A percentile compares a stretch with the other conserved stretches of the same genome.
These are phyloP conservation scores for Wickerhamiella nectarea DNA, from an alignment of 805 yeast species.

Conservation along the genomic window DNA sequence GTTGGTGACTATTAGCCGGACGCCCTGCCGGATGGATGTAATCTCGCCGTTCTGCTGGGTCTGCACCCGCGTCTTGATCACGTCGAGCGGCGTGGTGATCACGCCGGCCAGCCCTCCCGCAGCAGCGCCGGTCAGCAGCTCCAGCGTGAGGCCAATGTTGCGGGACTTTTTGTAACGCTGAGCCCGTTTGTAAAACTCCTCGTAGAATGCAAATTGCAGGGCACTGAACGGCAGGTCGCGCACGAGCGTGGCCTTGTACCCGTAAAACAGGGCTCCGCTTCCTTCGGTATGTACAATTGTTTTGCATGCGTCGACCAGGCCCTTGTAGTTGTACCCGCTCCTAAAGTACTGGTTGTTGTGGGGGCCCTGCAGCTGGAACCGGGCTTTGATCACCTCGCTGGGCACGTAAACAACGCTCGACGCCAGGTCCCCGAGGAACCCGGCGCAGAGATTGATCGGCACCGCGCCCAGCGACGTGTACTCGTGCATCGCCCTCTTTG, in stretches of 20 bases:
- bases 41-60: conserved; percentile 44
- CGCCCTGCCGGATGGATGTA: conserved; percentile 38
- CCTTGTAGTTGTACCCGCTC: conserved; percentile 76
- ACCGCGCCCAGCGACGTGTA: conserved; percentile 63
- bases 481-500: conserved; percentile 57
- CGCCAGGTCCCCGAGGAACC: conserved; percentile 86
- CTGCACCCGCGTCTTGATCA: conserved; percentile 82
- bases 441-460: conserved; percentile 65
- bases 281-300: conserved; percentile 65
- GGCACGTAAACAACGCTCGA: conserved; percentile 88
- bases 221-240: conserved; percentile 95
- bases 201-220: conserved; percentile 90
- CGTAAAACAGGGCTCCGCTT: conserved; percentile 59
- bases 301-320: conserved; percentile 54
- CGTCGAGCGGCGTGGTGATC: conserved; percentile 83
- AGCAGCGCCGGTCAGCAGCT: conserved; percentile 78
- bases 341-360: conserved; percentile 64
- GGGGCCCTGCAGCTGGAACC: conserved; percentile 85
- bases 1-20: conserved; percentile 42
- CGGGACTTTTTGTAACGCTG: conserved; percentile 21
- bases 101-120: conserved; percentile 92
- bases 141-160: conserved; percentile 34
- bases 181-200: conserved; percentile 35
- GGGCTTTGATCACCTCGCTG: conserved; percentile 82
- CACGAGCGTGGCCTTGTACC: conserved; percentile 84